A percentile compares a stretch with the other conserved stretches of the same genome.
phyloP scores from a whole-genome alignment of 208 protist species.

The Crithidia sp. region DNA sequence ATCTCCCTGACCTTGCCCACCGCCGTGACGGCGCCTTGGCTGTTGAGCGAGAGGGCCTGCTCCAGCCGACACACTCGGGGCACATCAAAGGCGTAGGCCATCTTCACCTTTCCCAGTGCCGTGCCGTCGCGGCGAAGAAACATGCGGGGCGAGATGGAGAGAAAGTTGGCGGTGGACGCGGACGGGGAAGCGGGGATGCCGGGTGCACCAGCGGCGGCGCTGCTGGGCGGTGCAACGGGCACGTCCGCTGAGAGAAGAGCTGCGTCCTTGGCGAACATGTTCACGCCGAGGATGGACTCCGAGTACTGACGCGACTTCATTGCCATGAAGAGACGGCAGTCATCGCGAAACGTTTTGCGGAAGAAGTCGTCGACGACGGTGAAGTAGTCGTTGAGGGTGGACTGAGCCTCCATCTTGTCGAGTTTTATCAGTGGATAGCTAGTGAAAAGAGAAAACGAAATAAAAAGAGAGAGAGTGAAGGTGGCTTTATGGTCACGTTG shows the following conservation, averaged over 20 bases:
- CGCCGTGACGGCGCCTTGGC: slow-evolving; percentile 54
- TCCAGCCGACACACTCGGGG: slow-evolving; percentile 73
- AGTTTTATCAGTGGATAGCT: background rate
- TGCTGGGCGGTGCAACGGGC: background rate
- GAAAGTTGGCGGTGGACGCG: slow-evolving; percentile 31
- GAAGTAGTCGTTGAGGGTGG: slow-evolving; percentile 81
- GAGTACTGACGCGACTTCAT: slow-evolving; percentile 81
- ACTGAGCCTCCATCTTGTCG: slow-evolving; percentile 63
- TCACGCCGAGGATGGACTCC: slow-evolving; percentile 46
- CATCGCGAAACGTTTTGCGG: slow-evolving; percentile 86
- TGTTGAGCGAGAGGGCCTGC: slow-evolving; percentile 70
- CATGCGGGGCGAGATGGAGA: slow-evolving; percentile 81
- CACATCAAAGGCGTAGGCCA: slow-evolving; percentile 60
- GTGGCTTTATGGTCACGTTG: too few species aligned
- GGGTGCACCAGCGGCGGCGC: background rate
- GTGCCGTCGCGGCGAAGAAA: slow-evolving; percentile 60
- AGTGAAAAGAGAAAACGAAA: too few species aligned
- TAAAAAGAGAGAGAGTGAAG: too few species aligned
- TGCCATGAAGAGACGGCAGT: slow-evolving; percentile 68
- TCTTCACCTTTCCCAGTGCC: slow-evolving; percentile 79
- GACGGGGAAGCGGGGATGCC: too few species aligned
- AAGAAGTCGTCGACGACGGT: slow-evolving; percentile 87
- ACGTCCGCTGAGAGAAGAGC: slow-evolving; percentile 12
- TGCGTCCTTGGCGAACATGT: slow-evolving; percentile 42
- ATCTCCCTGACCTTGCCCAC: slow-evolving; percentile 57